phyloP scores from a whole-genome alignment of 2,329 filamentous ascomycete species.

The Sporothrix brunneoviolacea region DNA sequence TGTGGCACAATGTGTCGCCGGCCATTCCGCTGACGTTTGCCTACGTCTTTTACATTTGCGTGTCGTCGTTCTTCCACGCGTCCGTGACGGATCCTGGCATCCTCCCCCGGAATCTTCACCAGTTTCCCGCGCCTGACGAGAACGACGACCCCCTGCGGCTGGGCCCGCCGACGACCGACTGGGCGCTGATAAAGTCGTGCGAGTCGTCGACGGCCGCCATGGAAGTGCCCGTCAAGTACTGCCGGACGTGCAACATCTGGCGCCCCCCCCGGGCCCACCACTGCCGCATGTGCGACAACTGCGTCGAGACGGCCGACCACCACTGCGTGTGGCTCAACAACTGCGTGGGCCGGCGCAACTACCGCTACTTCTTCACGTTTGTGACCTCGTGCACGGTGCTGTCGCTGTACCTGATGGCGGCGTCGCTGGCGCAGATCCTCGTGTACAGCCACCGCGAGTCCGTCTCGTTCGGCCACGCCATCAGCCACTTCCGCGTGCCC shows the following conservation, averaged over 20 bases:
- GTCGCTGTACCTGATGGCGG: slow-evolving; percentile 66
- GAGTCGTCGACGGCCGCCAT: slow-evolving; percentile 74
- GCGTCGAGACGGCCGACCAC: slow-evolving; percentile 93
- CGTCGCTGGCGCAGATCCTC: slow-evolving; percentile 73
- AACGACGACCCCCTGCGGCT: slow-evolving; percentile 75
- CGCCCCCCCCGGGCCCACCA: slow-evolving; percentile 92
- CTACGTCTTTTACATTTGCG: slow-evolving; percentile 83
- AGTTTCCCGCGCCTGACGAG: slow-evolving; percentile 68
- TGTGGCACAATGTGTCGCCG: slow-evolving; percentile 81
- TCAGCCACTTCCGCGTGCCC: slow-evolving; percentile 66
- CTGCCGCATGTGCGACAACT: slow-evolving; percentile 94
- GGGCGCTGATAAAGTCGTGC: slow-evolving; percentile 82
- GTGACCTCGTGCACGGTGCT: slow-evolving; percentile 73
- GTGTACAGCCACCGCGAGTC: slow-evolving; percentile 59
- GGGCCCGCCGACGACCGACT: slow-evolving; percentile 83
- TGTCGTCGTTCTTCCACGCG: slow-evolving; percentile 91
- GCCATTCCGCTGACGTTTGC: slow-evolving; percentile 84
- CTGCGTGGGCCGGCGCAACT: slow-evolving; percentile 92
- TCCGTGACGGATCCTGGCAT: slow-evolving; percentile 94
- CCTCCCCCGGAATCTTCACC: slow-evolving; percentile 83
- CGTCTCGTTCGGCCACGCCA: slow-evolving; percentile 61
- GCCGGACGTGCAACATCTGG: slow-evolving; percentile 97
- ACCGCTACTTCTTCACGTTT: slow-evolving; percentile 95
- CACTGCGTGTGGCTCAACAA: slow-evolving; percentile 99
- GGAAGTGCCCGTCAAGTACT: slow-evolving; percentile 98